These are phyloP conservation scores for Pilatotrama ljubarskyi DNA, from an alignment of 768 basidiomycete genomes.

Conservation along the genomic window DNA sequence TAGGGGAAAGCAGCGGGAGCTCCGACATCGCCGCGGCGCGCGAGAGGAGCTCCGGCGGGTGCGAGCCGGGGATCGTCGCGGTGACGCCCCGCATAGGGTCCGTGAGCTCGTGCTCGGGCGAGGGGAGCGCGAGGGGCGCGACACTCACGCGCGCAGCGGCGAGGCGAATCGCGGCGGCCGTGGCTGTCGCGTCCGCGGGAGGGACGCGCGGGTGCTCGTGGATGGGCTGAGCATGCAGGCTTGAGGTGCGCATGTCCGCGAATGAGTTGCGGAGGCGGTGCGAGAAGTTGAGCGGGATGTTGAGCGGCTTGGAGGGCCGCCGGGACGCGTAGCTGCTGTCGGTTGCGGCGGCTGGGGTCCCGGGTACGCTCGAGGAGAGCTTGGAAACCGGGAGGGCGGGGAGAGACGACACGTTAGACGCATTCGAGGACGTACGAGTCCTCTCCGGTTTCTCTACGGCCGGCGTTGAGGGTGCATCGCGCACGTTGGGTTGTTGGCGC, in stretches of 20 bases:
- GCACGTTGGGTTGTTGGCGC: neutral
- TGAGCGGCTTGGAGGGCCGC: conserved; percentile 4
- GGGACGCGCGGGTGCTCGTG: conserved; percentile 9
- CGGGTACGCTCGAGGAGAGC: neutral
- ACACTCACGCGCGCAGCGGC: conserved; percentile 84
- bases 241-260: conserved; percentile 43
- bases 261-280: conserved; percentile 50
- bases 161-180: conserved; percentile 82
- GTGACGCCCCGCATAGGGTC: conserved; percentile 85
- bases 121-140: conserved; percentile 83
- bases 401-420: neutral
- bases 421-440: neutral
- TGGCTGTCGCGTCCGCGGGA: conserved; percentile 57
- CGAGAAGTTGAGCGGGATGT: conserved; percentile 27
- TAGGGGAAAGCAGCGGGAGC: conserved; percentile 43
- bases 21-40: conserved; percentile 25
- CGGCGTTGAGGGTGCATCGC: neutral
- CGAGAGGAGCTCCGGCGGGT: conserved; percentile 37
- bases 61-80: conserved; percentile 64
- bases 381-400: neutral
- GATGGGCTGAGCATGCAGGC: conserved; percentile 8
- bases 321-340: neutral
- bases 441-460: neutral
- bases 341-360: neutral
- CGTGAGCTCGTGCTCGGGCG: conserved; percentile 87